Percentiles rank a stretch among this genome's conserved stretches.
These are phyloP conservation scores for Aethionema arabicum DNA, from an alignment of 345 rosid genomes.

Conservation along the genomic window DNA sequence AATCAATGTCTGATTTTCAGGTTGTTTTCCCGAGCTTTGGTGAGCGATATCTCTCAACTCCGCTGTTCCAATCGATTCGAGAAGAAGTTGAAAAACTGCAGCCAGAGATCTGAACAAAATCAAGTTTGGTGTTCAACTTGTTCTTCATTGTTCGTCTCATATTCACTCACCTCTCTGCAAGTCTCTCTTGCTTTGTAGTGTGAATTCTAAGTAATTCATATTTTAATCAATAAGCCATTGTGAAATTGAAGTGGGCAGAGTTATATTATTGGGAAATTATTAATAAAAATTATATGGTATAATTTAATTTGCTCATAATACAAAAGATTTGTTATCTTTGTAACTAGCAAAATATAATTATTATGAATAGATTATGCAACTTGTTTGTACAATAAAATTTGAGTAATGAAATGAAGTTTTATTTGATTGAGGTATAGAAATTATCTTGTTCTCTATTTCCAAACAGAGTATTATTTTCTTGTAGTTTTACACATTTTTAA, in stretches of 20 bases:
- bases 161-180: background rate
- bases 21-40: constrained; percentile 97
- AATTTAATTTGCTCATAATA: no score
- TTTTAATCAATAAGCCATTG: constrained; percentile 18
- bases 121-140: background rate
- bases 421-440: no score
- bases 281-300: no score
- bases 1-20: constrained; percentile 37
- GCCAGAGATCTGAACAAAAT: constrained; percentile 49
- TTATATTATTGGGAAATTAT: background rate
- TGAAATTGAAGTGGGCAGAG: background rate
- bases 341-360: no score
- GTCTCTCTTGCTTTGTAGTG: background rate
- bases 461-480: no score
- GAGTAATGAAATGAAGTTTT: no score
- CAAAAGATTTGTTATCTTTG: no score
- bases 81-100: constrained; percentile 91
- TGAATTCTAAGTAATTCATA: constrained; percentile 12
- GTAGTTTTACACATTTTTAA: no score
- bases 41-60: constrained; percentile 80
- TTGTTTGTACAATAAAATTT: no score
- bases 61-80: constrained; percentile 86
- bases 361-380: no score
- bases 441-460: no score
- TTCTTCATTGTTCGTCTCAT: background rate